Evolutionary conservation across 352 stramenopile species (phyloP).

Genomic region (Pythium oligandrum): DNA sequence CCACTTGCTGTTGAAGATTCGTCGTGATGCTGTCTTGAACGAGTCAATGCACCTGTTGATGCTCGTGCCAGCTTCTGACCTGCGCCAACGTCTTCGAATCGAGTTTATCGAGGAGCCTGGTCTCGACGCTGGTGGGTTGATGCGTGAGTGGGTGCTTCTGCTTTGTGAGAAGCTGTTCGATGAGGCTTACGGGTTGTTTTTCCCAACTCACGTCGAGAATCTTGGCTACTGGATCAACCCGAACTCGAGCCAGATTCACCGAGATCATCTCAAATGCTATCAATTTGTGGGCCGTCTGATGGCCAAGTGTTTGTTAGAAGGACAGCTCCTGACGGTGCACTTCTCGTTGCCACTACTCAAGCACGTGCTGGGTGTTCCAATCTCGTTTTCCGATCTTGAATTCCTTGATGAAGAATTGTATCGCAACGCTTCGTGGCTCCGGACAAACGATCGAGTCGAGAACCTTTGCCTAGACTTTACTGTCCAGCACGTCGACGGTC

Average conservation of each 20-base stretch:
- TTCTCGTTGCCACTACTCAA: slow-evolving; percentile 80
- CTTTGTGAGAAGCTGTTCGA: slow-evolving; percentile 77
- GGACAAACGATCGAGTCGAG: slow-evolving; percentile 60
- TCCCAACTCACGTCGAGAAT: slow-evolving; percentile 64
- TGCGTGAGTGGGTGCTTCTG: slow-evolving; percentile 78
- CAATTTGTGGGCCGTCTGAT: slow-evolving; percentile 75
- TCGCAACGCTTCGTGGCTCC: slow-evolving; percentile 58
- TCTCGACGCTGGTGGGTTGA: slow-evolving; percentile 64
- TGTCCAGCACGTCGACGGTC: slow-evolving; percentile 40
- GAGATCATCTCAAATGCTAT: slow-evolving; percentile 70
- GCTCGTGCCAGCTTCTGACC: slow-evolving; percentile 60
- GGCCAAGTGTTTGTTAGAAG: slow-evolving; percentile 72
- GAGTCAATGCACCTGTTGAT: slow-evolving; percentile 84
- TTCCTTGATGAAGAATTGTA: slow-evolving; percentile 78
- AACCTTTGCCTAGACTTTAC: slow-evolving; percentile 73
- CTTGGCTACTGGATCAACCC: slow-evolving; percentile 83
- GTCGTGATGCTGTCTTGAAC: slow-evolving; percentile 62
- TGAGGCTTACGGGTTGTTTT: slow-evolving; percentile 73
- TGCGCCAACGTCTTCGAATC: slow-evolving; percentile 71
- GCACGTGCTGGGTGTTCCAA: slow-evolving; percentile 71
- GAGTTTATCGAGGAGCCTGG: slow-evolving; percentile 82
- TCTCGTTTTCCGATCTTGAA: slow-evolving; percentile 78
- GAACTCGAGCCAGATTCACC: slow-evolving; percentile 59
- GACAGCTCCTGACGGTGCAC: slow-evolving; percentile 70
- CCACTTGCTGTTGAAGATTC: slow-evolving; percentile 75